Base-by-base conservation (phyloP, 345 rosid species). In the Pugionium cornutum region DNA sequence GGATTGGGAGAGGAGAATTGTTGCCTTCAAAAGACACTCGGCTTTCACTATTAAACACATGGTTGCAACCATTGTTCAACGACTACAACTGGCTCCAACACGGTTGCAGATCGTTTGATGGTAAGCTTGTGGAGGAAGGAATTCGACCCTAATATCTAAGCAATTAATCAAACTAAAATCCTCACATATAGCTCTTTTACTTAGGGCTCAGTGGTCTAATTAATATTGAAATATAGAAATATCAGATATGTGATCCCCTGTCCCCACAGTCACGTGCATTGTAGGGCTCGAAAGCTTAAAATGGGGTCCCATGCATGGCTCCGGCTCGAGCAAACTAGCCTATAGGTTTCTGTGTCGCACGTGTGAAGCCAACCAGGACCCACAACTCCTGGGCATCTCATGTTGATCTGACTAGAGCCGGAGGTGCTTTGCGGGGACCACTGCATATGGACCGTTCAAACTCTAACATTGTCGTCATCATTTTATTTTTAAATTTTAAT, bases 41-140 rank as follows among this genome's bases (percentile, higher is more conserved):
- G 32, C 84, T 78, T 32, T 25, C 78, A 77, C 64, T 94, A 76
- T 65, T 94, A 62, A 82, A 78, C 31, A 88, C 92, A 25, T 94
- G 99, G 99, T 71, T 92, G 67, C 92, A 92, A 75, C 97, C 97
- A 3, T 66, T 92, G 83, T 88, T 89, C 68, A 82, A 82, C 6
- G 98, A 92, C 81, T 92, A 92, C 79, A 80, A 86, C 47, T 92
- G 99, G 99, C 79, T 94, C 10, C 94, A 88, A 61, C 97, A 94
- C 4, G 96, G 97, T 7, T 81, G 89, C 74, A 83, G 92, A 77
- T 78, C 96, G 25, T 89, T 94, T 32, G 99, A 94, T 68, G 71
- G 86, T 67, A 94, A 94, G 62, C 84, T 85, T 27, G 96, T 94
- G 50, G 97, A 94, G 80, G 99, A 94, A 85, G 97, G 97, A 28